These are phyloP conservation scores for Oryza australiensis DNA, from an alignment of 176 grass and related monocot genomes.

Conservation along the genomic window DNA sequence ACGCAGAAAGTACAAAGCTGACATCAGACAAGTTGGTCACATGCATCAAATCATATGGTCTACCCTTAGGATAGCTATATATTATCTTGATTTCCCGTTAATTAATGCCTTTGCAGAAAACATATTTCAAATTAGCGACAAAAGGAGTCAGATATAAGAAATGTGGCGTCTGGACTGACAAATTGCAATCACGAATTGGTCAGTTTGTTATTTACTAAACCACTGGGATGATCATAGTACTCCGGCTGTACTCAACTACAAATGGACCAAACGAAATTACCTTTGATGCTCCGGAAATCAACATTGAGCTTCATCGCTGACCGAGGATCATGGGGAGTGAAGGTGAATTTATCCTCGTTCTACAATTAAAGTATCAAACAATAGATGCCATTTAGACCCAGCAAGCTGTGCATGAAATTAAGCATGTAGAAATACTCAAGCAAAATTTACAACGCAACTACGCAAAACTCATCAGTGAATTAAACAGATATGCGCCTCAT, in stretches of 20 bases:
- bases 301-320: conserved; percentile 90
- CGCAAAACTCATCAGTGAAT: background rate
- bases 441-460: background rate
- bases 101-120: background rate
- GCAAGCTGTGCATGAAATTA: background rate
- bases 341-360: conserved; percentile 74
- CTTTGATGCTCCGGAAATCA: conserved; percentile 86
- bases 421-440: background rate
- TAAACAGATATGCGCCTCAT: background rate
- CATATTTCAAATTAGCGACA: background rate
- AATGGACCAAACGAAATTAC: conserved; percentile 36
- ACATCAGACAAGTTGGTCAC: background rate
- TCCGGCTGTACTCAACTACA: background rate
- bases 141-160: background rate
- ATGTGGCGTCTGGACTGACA: background rate
- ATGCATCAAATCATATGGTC: conserved; percentile 11
- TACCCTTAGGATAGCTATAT: background rate
- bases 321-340: conserved; percentile 74
- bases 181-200: background rate
- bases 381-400: conserved; percentile 7
- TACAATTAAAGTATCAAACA: conserved; percentile 42
- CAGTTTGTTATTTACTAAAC: background rate
- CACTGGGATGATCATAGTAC: background rate
- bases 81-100: background rate
- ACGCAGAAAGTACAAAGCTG: conserved; percentile 16